Evolutionary conservation across 352 stramenopile species (phyloP).

Genomic region (Poterioochromonas sp.): DNA sequence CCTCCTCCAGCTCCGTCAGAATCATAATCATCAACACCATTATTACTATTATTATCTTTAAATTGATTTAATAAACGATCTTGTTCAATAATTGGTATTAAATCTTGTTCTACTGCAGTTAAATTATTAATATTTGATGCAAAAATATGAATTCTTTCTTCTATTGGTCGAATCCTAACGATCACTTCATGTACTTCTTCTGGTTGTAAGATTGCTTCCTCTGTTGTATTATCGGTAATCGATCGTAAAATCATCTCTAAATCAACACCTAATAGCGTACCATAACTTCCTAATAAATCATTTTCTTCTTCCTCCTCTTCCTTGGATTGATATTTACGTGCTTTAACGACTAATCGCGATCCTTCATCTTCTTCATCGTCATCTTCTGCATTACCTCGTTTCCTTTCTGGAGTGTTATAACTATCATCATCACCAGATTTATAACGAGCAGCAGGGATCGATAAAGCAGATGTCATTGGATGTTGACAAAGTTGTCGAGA

Average conservation of each 20-base stretch:
- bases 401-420: too few relatives aligned
- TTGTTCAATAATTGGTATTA: background rate
- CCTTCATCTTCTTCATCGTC: constrained; percentile 18
- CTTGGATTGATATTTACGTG: too few relatives aligned
- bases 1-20: too few relatives aligned
- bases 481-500: background rate
- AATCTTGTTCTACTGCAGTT: background rate
- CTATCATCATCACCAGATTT: too few relatives aligned
- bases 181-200: background rate
- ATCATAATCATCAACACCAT: too few relatives aligned
- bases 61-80: too few relatives aligned
- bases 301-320: too few relatives aligned
- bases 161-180: background rate
- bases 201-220: background rate
- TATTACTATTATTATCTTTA: too few relatives aligned
- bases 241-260: background rate
- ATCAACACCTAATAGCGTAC: background rate
- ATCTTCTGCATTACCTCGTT: constrained; percentile 1
- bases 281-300: too few relatives aligned
- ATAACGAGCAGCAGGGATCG: too few relatives aligned
- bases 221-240: background rate
- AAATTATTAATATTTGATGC: background rate
- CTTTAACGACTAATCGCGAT: too few relatives aligned
- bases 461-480: background rate
- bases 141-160: background rate